Conservation (phyloP, 1,284 basidiomycete species). For the Puccinia novopanici region DNA sequence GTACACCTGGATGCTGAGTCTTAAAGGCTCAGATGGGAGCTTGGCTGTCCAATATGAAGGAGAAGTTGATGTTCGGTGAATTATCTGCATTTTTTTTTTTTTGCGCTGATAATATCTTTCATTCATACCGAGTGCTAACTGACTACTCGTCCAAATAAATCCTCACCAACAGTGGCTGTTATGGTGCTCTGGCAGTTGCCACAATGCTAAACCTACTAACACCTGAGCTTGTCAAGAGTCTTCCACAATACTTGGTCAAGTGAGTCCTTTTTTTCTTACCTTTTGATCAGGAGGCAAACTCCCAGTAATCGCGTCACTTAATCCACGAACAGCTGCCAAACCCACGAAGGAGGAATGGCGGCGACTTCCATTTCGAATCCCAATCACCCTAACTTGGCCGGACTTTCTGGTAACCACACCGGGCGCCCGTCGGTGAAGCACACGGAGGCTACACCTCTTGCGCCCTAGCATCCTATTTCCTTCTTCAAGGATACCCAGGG, state of each 20-base stretch:
- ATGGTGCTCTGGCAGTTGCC: constrained; percentile 74
- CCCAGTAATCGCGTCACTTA: not conserved
- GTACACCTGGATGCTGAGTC: constrained; percentile 84
- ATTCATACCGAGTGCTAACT: not conserved
- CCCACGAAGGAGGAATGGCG: constrained; percentile 89
- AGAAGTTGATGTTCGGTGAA: constrained; percentile 86
- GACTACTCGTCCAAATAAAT: not conserved
- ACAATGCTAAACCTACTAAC: constrained; percentile 78
- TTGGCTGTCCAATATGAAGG: constrained; percentile 84
- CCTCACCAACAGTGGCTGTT: constrained; percentile 66
- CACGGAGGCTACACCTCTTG: constrained; percentile 98
- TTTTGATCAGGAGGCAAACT: constrained; percentile 68
- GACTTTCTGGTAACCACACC: constrained; percentile 55
- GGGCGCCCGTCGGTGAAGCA: constrained; percentile 76
- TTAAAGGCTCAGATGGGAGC: constrained; percentile 91
- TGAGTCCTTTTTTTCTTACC: constrained; percentile 26
- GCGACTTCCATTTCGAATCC: constrained; percentile 65
- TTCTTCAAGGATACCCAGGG: constrained; percentile 58
- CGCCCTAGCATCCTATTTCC: constrained; percentile 77
- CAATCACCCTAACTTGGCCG: constrained; percentile 59
- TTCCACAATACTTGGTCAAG: constrained; percentile 26
- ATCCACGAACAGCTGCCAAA: constrained; percentile 69
- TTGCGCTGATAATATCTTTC: not conserved
- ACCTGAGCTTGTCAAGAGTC: constrained; percentile 71
- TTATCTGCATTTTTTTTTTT: not conserved